Percentiles rank a stretch among this genome's conserved stretches.
Conservation (phyloP, 2,329 filamentous ascomycete genomes). For the Coniella lustricola region DNA sequence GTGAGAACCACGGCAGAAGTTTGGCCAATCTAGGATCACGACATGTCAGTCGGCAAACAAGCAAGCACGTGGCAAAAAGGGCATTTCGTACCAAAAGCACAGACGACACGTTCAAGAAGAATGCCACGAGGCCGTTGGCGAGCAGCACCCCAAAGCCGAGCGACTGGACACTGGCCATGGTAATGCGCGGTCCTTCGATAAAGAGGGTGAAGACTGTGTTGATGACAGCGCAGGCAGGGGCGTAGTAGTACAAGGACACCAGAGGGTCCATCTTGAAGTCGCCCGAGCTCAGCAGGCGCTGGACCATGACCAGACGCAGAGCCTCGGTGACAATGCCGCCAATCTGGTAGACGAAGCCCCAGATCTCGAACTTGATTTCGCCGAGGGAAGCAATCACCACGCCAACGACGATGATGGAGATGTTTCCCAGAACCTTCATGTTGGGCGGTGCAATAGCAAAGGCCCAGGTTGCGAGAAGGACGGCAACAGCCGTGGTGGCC, state of each 20-base stretch:
- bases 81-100: conserved; percentile 63
- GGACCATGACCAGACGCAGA: conserved; percentile 68
- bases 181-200: conserved; percentile 60
- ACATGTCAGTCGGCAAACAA: background rate
- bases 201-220: conserved; percentile 65
- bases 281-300: conserved; percentile 65
- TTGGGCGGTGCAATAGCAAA: conserved; percentile 74
- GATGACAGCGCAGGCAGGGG: conserved; percentile 69
- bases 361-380: conserved; percentile 79
- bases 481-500: conserved; percentile 86
- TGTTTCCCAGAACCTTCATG: conserved; percentile 75
- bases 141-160: conserved; percentile 64
- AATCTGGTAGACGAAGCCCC: conserved; percentile 67
- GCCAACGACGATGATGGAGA: conserved; percentile 83
- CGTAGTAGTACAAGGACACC: conserved; percentile 78
- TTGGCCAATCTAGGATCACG: conserved; percentile 50
- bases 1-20: conserved; percentile 69
- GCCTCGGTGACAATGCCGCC: conserved; percentile 70
- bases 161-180: conserved; percentile 57
- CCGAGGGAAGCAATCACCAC: conserved; percentile 86
- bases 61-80: background rate
- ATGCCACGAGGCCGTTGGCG: conserved; percentile 64
- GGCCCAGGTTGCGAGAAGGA: conserved; percentile 76
- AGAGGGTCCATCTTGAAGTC: conserved; percentile 84
- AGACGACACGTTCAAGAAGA: conserved; percentile 70